Evolutionary conservation across 192 early-diverging fungal genomes (phyloP).

Genomic region (Podila horticola): DNA sequence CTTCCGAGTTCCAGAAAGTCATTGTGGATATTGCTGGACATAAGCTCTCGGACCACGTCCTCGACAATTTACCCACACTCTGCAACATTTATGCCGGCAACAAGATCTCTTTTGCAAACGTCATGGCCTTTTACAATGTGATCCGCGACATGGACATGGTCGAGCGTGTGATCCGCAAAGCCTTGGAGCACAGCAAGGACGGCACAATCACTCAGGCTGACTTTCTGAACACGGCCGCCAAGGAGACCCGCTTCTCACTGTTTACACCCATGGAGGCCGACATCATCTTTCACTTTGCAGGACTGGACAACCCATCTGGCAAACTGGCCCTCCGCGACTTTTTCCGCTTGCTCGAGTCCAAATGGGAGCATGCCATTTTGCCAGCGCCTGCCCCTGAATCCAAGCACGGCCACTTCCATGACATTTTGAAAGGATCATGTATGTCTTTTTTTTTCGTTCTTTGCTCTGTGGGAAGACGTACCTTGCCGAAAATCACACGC

Average conservation of each 20-base stretch:
- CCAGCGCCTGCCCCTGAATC: slow-evolving; percentile 11
- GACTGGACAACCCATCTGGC: slow-evolving; percentile 59
- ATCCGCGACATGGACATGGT: slow-evolving; percentile 76
- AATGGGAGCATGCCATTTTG: slow-evolving; percentile 55
- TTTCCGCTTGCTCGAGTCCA: slow-evolving; percentile 61
- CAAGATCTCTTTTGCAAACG: slow-evolving; percentile 71
- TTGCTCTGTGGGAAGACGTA: background rate
- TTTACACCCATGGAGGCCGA: slow-evolving; percentile 82
- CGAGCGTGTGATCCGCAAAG: slow-evolving; percentile 65
- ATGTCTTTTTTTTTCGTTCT: background rate
- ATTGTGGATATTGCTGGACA: slow-evolving; percentile 72
- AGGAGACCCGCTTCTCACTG: slow-evolving; percentile 64
- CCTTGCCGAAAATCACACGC: background rate
- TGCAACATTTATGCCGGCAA: slow-evolving; percentile 67
- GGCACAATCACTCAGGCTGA: slow-evolving; percentile 69
- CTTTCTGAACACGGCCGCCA: slow-evolving; percentile 66
- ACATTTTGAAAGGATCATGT: slow-evolving; percentile 50
- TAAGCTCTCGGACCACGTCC: slow-evolving; percentile 71
- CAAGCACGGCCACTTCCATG: slow-evolving; percentile 36
- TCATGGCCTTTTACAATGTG: slow-evolving; percentile 71
- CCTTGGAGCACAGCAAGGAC: slow-evolving; percentile 58
- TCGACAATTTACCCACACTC: slow-evolving; percentile 69
- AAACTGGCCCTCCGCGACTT: slow-evolving; percentile 60
- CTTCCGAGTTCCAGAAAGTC: slow-evolving; percentile 68
- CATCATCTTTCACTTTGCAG: slow-evolving; percentile 76